Conservation (phyloP, 768 basidiomycete species). For the Trametes gibbosa region DNA sequence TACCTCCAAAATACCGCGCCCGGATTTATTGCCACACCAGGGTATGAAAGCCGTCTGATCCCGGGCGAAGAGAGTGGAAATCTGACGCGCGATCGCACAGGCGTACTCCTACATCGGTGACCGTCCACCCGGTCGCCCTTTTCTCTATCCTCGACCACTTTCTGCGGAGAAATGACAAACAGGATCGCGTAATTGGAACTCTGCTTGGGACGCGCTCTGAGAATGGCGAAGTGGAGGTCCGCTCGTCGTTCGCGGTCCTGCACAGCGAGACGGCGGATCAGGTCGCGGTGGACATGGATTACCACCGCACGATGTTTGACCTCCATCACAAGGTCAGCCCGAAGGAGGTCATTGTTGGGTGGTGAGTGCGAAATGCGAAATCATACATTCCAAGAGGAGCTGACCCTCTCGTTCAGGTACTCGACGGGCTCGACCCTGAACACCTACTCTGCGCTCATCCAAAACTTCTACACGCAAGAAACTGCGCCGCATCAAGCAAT, state of each 20-base stretch:
- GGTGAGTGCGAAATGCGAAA: constrained; percentile 49
- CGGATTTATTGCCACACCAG: constrained; percentile 29
- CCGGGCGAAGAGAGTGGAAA: neutral
- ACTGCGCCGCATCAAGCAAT: constrained; percentile 85
- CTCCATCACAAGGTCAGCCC: constrained; percentile 81
- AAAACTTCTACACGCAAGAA: constrained; percentile 96
- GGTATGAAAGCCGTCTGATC: constrained; percentile 29
- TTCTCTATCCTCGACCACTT: constrained; percentile 97
- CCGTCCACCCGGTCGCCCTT: constrained; percentile 88
- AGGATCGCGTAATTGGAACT: constrained; percentile 92
- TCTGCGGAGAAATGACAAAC: constrained; percentile 76
- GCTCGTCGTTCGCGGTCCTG: constrained; percentile 85
- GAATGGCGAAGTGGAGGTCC: constrained; percentile 60
- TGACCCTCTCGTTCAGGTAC: constrained; percentile 55
- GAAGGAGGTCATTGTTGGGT: constrained; percentile 91
- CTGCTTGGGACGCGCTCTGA: constrained; percentile 80
- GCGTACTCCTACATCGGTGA: constrained; percentile 68
- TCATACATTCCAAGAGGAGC: neutral
- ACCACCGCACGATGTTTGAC: constrained; percentile 91
- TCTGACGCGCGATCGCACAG: constrained; percentile 36
- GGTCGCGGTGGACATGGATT: constrained; percentile 95
- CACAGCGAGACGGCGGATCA: constrained; percentile 92
- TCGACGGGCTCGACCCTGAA: constrained; percentile 89
- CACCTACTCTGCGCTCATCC: constrained; percentile 94
- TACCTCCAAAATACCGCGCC: constrained; percentile 37